A percentile compares a stretch with the other conserved stretches of the same genome.
These are phyloP conservation scores for Corchorus olitorius DNA, from an alignment of 345 rosid species.

Conservation along the genomic window DNA sequence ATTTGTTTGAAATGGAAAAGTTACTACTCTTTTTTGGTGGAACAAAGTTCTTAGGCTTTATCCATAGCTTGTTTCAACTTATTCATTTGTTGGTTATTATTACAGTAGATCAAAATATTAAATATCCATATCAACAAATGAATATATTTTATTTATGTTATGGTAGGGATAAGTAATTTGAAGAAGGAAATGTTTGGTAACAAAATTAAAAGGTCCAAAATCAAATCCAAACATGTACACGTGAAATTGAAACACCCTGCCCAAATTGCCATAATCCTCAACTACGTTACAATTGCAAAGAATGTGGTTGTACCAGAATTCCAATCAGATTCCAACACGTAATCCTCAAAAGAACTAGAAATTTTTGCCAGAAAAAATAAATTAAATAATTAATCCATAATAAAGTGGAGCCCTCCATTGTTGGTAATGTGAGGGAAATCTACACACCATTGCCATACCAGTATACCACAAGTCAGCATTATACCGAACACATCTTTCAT, in stretches of 20 bases:
- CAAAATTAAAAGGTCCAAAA: slow-evolving; percentile 11
- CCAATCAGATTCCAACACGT: slow-evolving; percentile 10
- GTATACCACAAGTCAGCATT: neutral
- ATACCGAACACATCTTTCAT: slow-evolving; percentile 9
- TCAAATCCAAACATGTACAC: slow-evolving; percentile 28
- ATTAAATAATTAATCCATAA: neutral
- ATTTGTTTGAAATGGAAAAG: neutral
- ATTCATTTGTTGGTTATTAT: too few relatives aligned
- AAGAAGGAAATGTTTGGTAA: neutral
- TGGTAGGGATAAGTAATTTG: neutral
- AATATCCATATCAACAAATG: too few relatives aligned
- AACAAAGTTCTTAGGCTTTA: too few relatives aligned
- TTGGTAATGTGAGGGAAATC: neutral
- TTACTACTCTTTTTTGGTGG: too few relatives aligned
- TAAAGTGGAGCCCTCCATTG: slow-evolving; percentile 8
- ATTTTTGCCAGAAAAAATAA: neutral
- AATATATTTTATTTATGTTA: too few relatives aligned
- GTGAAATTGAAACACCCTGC: slow-evolving; percentile 5
- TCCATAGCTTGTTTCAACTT: neutral
- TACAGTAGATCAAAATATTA: neutral
- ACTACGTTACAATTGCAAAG: neutral
- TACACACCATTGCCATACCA: slow-evolving; percentile 17
- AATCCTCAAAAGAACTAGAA: neutral
- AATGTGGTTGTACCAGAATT: neutral
- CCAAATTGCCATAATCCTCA: neutral